Base-by-base conservation (phyloP, 805 yeast genomes). In the Hemisphaericaspora nanyangensis region DNA sequence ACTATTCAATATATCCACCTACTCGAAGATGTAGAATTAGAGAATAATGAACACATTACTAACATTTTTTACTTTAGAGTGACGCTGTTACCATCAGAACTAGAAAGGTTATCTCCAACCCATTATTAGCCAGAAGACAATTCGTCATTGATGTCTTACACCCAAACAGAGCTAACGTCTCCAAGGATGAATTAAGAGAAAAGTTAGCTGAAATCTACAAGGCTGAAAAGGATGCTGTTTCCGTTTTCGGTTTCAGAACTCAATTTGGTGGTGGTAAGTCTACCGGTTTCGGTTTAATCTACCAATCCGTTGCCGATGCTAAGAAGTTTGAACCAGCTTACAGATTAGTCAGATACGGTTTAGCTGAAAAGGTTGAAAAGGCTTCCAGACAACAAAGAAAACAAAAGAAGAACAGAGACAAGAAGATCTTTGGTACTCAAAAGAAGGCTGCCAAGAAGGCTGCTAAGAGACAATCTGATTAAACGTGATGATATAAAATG, bases 61-160 rank as follows among this genome's bases (percentile, higher is more conserved):
- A 36, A 30, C 34, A 17, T 31, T 22, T 12, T 12, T 17, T 29
- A 22, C 27, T 55, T 39, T 61, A 85, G 96, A 85, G 95, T 84
- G 99, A 93, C 95, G 90, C 98, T 72, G 90, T 93, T 77, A 93
- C 99, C 68, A 86, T 93, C 81, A 91, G 98, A 84, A 91, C 98
- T 74, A 85, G 98, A 85, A 91, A 84, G 80, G 96, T 91, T 79
- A 86, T 91, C 76, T 76, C 96, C 77, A 93, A 93, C 95, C 96
- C 98, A 71, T 85, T 93, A 72, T 85, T 93, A 76, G 90, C 88
- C 71, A 91, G 99, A 84, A 90, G 95, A 79, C 99, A 93, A 80
- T 93, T 93, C 74, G 99, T 93, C 79, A 82, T 93, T 70, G 99
- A 93, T 79, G 96, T 93, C 63, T 81, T 90, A 72, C 99, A 93